Evolutionary conservation across 495 filamentous ascomycete genomes (phyloP).

Genomic region (Rusavskia elegans): DNA sequence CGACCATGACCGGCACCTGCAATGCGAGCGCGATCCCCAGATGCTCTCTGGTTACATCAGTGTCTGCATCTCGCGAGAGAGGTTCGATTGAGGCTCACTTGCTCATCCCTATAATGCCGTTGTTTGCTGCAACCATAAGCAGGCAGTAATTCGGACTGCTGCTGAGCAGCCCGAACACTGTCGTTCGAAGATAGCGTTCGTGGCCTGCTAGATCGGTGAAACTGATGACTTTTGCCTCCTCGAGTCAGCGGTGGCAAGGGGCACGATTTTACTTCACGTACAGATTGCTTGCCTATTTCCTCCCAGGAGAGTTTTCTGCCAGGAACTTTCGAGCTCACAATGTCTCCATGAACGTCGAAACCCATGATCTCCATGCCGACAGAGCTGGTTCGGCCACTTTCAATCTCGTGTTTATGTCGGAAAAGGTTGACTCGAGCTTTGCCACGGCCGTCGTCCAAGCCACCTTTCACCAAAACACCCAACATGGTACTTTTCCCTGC

Average conservation of each 20-base stretch:
- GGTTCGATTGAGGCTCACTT: slow-evolving; percentile 28
- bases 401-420: slow-evolving; percentile 93
- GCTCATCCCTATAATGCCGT: slow-evolving; percentile 93
- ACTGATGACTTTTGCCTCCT: slow-evolving; percentile 71
- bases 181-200: slow-evolving; percentile 88
- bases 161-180: slow-evolving; percentile 86
- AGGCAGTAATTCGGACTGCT: slow-evolving; percentile 96
- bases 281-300: slow-evolving; percentile 87
- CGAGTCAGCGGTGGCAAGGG: slow-evolving; percentile 3
- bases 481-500: slow-evolving; percentile 96
- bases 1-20: slow-evolving; percentile 96
- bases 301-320: slow-evolving; percentile 91
- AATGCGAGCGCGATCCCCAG: slow-evolving; percentile 86
- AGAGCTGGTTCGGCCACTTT: slow-evolving; percentile 86
- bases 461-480: slow-evolving; percentile 88
- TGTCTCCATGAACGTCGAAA: slow-evolving; percentile 77
- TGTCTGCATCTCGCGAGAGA: background rate
- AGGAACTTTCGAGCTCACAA: slow-evolving; percentile 62
- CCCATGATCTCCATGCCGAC: slow-evolving; percentile 99
- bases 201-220: slow-evolving; percentile 95
- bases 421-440: slow-evolving; percentile 94
- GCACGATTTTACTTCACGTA: slow-evolving; percentile 11
- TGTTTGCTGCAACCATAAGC: slow-evolving; percentile 97
- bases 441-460: slow-evolving; percentile 86
- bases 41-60: slow-evolving; percentile 44